Percentiles rank a stretch among this genome's conserved stretches.
phyloP scores from a whole-genome alignment of 2,329 filamentous ascomycete genomes.

The Neonectria neomacrospora region DNA sequence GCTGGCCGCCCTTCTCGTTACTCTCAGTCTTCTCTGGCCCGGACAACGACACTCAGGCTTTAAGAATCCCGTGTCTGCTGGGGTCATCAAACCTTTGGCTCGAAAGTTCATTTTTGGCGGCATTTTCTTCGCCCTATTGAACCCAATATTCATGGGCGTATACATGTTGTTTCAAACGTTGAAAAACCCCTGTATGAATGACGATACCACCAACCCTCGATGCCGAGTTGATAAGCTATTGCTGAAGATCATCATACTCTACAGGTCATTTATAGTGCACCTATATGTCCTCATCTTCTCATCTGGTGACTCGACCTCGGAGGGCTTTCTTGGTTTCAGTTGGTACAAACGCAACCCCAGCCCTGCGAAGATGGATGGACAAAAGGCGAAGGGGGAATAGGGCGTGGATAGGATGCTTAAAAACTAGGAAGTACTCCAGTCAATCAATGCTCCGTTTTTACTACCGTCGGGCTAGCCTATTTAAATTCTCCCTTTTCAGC shows the following conservation, averaged over 20 bases:
- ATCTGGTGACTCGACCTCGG: not conserved
- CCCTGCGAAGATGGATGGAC: not conserved
- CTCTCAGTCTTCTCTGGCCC: not conserved
- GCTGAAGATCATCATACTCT: not conserved
- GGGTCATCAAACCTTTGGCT: not conserved
- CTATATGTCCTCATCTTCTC: not conserved
- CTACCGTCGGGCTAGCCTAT: not conserved
- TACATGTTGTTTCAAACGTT: not conserved
- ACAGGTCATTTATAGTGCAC: not conserved
- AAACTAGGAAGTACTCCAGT: not conserved
- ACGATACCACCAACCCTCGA: not conserved
- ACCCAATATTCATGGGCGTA: not conserved
- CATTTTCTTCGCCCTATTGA: not conserved
- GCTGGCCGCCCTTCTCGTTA: not conserved
- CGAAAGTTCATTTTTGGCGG: not conserved
- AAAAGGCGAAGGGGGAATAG: not conserved
- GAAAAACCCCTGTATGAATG: not conserved
- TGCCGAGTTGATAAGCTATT: not conserved
- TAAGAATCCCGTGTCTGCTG: not conserved
- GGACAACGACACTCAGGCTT: not conserved
- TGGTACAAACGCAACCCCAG: not conserved
- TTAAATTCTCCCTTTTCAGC: too few relatives aligned
- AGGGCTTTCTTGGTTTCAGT: not conserved
- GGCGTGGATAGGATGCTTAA: not conserved
- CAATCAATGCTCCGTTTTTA: not conserved